Percentiles rank a stretch among this genome's conserved stretches.
Evolutionary conservation across 2,329 filamentous ascomycete genomes (phyloP).

Genomic region (Stachybotrys echinatus): DNA sequence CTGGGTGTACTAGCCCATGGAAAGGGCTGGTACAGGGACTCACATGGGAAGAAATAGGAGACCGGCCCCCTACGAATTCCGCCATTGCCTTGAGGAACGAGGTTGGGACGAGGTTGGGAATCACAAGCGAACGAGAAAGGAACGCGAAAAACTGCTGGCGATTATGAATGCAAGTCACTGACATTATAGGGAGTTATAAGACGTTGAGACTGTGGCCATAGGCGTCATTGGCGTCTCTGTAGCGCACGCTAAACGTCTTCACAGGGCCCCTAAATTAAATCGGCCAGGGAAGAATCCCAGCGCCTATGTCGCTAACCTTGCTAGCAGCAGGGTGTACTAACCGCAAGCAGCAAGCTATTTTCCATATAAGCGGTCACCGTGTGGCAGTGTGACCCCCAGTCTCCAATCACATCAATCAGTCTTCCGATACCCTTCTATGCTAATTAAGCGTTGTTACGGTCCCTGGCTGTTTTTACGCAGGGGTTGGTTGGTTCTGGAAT

Average conservation of each 20-base stretch:
- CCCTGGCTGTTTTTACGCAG: background rate
- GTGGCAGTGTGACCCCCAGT: background rate
- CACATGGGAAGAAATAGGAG: too few species aligned
- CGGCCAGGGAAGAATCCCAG: background rate
- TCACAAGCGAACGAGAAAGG: background rate
- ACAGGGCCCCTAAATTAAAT: background rate
- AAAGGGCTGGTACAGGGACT: too few species aligned
- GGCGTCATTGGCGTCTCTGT: background rate
- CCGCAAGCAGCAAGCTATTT: background rate
- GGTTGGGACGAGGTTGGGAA: background rate
- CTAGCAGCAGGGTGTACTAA: background rate
- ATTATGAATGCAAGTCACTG: too few species aligned
- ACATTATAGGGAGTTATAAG: background rate
- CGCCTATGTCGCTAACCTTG: background rate
- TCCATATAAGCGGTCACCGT: background rate
- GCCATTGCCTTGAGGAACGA: too few species aligned
- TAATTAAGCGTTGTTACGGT: background rate
- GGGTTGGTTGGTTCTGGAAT: conserved; percentile 3
- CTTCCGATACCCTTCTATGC: background rate
- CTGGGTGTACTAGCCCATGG: too few species aligned
- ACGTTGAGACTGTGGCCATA: background rate
- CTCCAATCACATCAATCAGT: background rate
- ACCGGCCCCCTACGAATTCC: too few species aligned
- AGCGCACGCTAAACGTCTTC: background rate
- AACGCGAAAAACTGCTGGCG: background rate